These are phyloP conservation scores for Thuja plicata DNA, from an alignment of 83 land plant species.

Conservation along the genomic window DNA sequence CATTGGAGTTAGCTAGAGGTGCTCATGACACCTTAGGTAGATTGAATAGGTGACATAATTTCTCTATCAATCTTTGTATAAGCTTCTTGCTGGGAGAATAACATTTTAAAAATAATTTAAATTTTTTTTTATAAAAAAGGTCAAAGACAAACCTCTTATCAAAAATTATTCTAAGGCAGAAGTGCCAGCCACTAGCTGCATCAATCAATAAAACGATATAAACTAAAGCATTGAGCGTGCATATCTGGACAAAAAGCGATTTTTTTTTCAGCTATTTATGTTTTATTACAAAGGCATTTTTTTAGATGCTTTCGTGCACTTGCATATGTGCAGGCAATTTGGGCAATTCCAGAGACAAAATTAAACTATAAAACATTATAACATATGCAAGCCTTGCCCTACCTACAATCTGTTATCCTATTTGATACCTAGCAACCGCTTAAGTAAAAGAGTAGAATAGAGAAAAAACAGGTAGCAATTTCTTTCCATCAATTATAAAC, in stretches of 20 bases:
- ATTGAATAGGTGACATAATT: background rate
- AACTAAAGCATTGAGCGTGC: background rate
- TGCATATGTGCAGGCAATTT: too few species aligned
- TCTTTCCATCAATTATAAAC: background rate
- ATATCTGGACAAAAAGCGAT: background rate
- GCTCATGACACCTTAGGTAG: background rate
- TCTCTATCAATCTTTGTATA: background rate
- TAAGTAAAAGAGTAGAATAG: background rate
- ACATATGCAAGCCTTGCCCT: background rate
- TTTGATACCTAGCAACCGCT: background rate
- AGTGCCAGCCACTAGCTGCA: background rate
- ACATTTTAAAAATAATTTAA: background rate
- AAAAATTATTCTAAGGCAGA: background rate
- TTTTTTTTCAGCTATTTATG: too few species aligned
- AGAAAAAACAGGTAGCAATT: background rate
- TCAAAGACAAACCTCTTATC: background rate
- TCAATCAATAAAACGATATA: too few species aligned
- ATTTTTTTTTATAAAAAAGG: too few species aligned
- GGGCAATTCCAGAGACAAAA: background rate
- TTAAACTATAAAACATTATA: background rate
- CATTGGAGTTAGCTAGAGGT: background rate
- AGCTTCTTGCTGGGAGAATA: background rate
- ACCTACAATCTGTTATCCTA: background rate
- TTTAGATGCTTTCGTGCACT: background rate
- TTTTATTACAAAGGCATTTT: too few species aligned